phyloP scores from a whole-genome alignment of 2,329 filamentous ascomycete species.

The Mariannaea elegans region DNA sequence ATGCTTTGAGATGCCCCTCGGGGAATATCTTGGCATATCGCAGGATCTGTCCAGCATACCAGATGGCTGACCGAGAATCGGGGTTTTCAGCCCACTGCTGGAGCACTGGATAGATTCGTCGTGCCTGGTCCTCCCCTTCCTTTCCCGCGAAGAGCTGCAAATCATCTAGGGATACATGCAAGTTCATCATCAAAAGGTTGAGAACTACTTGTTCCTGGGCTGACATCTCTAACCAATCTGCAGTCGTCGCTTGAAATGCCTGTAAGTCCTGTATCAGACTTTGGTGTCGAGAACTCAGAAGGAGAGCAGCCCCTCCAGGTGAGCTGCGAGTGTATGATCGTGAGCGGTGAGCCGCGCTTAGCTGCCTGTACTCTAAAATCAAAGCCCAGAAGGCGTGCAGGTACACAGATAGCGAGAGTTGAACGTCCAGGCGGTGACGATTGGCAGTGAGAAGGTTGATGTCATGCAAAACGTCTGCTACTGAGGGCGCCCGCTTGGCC shows the following conservation, averaged over 20 bases:
- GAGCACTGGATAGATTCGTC: slow-evolving; percentile 64
- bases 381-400: slow-evolving; percentile 72
- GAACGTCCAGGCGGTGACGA: slow-evolving; percentile 62
- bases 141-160: slow-evolving; percentile 74
- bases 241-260: slow-evolving; percentile 54
- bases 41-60: slow-evolving; percentile 74
- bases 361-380: slow-evolving; percentile 72
- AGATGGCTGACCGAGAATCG: slow-evolving; percentile 68
- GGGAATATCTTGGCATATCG: slow-evolving; percentile 66
- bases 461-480: slow-evolving; percentile 66
- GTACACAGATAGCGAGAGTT: slow-evolving; percentile 66
- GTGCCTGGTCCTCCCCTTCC: slow-evolving; percentile 72
- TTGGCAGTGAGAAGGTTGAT: slow-evolving; percentile 60
- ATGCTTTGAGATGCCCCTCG: slow-evolving; percentile 65
- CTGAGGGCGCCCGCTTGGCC: slow-evolving; percentile 56
- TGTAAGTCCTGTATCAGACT: slow-evolving; percentile 68
- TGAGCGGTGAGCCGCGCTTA: slow-evolving; percentile 58
- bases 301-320: slow-evolving; percentile 52
- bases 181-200: slow-evolving; percentile 67
- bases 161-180: slow-evolving; percentile 71
- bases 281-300: slow-evolving; percentile 65
- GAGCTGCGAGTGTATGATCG: slow-evolving; percentile 56
- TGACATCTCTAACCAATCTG: slow-evolving; percentile 54
- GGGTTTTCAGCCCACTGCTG: slow-evolving; percentile 66
- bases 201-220: slow-evolving; percentile 58